Evolutionary conservation across 495 filamentous ascomycete genomes (phyloP).

Genomic region (Trypethelium eluteriae): DNA sequence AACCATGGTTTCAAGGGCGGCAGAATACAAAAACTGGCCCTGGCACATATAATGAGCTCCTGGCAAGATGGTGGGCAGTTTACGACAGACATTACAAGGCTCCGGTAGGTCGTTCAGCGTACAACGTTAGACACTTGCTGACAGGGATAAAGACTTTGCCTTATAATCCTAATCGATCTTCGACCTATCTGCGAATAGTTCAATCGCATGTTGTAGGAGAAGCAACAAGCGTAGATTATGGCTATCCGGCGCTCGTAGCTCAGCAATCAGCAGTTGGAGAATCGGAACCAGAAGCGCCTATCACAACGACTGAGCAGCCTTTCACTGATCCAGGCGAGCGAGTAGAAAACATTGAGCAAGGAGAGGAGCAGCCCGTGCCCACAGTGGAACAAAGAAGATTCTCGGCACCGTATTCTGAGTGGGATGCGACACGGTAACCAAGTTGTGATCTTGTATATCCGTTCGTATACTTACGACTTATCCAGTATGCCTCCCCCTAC

Average conservation of each 20-base stretch:
- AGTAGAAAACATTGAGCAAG: slow-evolving; percentile 36
- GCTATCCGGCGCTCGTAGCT: slow-evolving; percentile 24
- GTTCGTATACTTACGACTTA: not conserved
- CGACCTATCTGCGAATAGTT: slow-evolving; percentile 27
- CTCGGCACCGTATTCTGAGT: slow-evolving; percentile 49
- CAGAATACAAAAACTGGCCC: slow-evolving; percentile 45
- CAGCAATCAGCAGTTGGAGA: slow-evolving; percentile 14
- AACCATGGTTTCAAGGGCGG: slow-evolving; percentile 77
- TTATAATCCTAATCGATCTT: slow-evolving; percentile 15
- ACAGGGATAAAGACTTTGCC: not conserved
- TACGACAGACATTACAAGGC: slow-evolving; percentile 75
- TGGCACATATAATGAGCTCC: slow-evolving; percentile 70
- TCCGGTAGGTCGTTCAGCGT: slow-evolving; percentile 39
- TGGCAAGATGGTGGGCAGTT: slow-evolving; percentile 81
- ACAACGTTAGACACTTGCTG: not conserved
- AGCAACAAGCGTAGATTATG: slow-evolving; percentile 25
- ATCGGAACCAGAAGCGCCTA: slow-evolving; percentile 20
- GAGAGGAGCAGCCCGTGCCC: slow-evolving; percentile 34
- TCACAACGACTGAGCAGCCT: slow-evolving; percentile 32
- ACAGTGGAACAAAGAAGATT: slow-evolving; percentile 41
- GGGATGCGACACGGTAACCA: slow-evolving; percentile 58
- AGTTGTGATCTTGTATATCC: not conserved
- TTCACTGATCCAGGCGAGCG: slow-evolving; percentile 34
- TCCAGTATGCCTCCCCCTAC: slow-evolving; percentile 63
- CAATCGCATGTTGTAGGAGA: slow-evolving; percentile 39